Percentiles rank a stretch among this genome's conserved stretches.
These are phyloP conservation scores for Podospora pseudopauciseta DNA, from an alignment of 495 filamentous ascomycete species.

Conservation along the genomic window DNA sequence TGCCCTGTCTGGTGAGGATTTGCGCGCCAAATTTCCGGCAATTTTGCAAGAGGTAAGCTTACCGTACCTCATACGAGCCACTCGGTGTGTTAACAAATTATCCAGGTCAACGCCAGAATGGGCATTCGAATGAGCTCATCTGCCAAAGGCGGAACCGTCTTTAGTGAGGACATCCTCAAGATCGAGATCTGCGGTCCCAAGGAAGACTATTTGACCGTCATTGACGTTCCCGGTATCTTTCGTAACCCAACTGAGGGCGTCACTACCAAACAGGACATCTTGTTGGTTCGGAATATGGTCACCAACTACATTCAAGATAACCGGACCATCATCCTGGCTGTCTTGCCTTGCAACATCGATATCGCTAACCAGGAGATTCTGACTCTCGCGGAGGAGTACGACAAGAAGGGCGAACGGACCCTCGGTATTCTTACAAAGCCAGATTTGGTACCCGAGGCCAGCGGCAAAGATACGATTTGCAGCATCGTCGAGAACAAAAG, in stretches of 20 bases:
- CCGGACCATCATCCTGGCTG: constrained; percentile 55
- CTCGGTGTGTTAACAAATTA: constrained; percentile 10
- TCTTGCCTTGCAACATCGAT: constrained; percentile 56
- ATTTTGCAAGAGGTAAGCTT: constrained; percentile 28
- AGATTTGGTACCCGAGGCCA: constrained; percentile 50
- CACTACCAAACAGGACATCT: constrained; percentile 47
- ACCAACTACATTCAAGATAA: constrained; percentile 41
- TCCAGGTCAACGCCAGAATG: constrained; percentile 37
- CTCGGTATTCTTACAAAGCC: constrained; percentile 59
- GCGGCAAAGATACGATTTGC: constrained; percentile 39
- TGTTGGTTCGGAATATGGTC: constrained; percentile 54
- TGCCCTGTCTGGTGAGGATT: constrained; percentile 14
- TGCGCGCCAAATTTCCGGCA: constrained; percentile 20
- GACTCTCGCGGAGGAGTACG: constrained; percentile 46
- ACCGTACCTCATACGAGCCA: neutral
- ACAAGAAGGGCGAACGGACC: constrained; percentile 49
- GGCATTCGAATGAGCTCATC: constrained; percentile 27
- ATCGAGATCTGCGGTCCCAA: constrained; percentile 55
- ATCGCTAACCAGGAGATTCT: constrained; percentile 60
- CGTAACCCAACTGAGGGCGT: constrained; percentile 47
- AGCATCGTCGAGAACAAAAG: constrained; percentile 45
- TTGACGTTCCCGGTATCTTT: constrained; percentile 65
- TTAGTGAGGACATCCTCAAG: constrained; percentile 52
- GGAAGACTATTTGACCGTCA: constrained; percentile 56
- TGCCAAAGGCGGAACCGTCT: constrained; percentile 25